Conservation (phyloP, 768 basidiomycete species). For the Royoungia palumana region DNA sequence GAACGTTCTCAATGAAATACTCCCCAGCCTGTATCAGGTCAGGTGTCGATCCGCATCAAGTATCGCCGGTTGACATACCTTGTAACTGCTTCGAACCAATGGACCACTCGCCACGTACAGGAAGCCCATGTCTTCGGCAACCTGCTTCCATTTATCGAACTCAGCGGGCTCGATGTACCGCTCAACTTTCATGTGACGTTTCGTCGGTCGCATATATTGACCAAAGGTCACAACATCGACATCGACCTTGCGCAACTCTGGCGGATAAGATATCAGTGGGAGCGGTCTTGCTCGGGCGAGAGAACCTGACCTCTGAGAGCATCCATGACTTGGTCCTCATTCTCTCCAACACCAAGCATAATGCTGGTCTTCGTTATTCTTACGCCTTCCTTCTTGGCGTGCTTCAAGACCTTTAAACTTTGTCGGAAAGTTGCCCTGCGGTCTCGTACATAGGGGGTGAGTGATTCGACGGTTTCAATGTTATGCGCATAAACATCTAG, state of each 20-base stretch:
- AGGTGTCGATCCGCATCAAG: neutral
- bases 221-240: slow-evolving; percentile 99
- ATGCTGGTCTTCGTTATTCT: slow-evolving; percentile 96
- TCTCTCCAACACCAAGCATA: slow-evolving; percentile 97
- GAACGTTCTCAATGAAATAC: slow-evolving; percentile 89
- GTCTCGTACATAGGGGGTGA: slow-evolving; percentile 95
- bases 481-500: slow-evolving; percentile 99
- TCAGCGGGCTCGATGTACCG: slow-evolving; percentile 93
- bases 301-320: slow-evolving; percentile 69
- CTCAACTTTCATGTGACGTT: slow-evolving; percentile 98
- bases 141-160: slow-evolving; percentile 86
- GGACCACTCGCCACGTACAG: slow-evolving; percentile 97
- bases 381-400: slow-evolving; percentile 80
- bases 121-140: slow-evolving; percentile 94
- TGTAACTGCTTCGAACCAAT: slow-evolving; percentile 93
- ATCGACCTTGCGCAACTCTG: slow-evolving; percentile 82
- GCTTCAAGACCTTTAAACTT: slow-evolving; percentile 75
- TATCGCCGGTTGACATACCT: slow-evolving; percentile 51
- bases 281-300: neutral
- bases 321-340: slow-evolving; percentile 73
- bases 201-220: slow-evolving; percentile 99
- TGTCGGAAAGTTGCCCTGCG: slow-evolving; percentile 88
- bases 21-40: slow-evolving; percentile 74
- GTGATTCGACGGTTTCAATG: slow-evolving; percentile 89
- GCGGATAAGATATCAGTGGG: neutral